Base-by-base conservation (phyloP, 441 rosid genomes). In the Mallotus repandus region DNA sequence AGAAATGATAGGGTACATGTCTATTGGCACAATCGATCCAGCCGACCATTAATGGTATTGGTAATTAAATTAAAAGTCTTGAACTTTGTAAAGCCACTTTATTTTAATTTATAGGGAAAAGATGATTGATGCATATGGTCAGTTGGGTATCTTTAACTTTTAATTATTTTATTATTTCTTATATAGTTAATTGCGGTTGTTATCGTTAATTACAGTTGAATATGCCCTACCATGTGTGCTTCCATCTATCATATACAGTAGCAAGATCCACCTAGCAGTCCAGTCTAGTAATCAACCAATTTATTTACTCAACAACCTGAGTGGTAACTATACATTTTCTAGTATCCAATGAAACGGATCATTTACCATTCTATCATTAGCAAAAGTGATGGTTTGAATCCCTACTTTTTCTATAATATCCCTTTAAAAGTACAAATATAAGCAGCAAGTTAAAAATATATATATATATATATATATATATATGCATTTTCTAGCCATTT, bases 191-290 rank as follows among this genome's bases (percentile, higher is more conserved):
- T 35, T 71, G 59, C 68, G 53, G 68, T 71, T 71, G 10, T 22
- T 70, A 57, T 59, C 73, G 75, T 72, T 72, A 72, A 52, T 72
- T 21, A 72, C 68, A 53, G 68, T 72, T 63, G 52, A 62, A 62
- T 67, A 32, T n/a, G 59, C 16, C 14, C 38, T 22, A 22, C 56
- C n/a, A 19, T 38, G 72, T n/a, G 63, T 38, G 32, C 32, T 1
- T 29, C 3, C 32, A 29, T 29, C 32, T 1, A 29, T 29, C 32
- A 29, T 2, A 25, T 25, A 25, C 1, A 1, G 29, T 25, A 25
- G 12, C 38, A 57, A 69, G 19, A 56, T 21, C 72, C 50, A 56
- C 63, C 50, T 56, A 29, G 41, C 7, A 38, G 32, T 29, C 32
- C 32, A 1, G 32, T 29, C 32, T 29, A 29, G 32, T 29, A 29